Percentiles rank a stretch among this genome's conserved stretches.
Evolutionary conservation across 768 basidiomycete genomes (phyloP).

Genomic region (Pleurotus pulmonarius): DNA sequence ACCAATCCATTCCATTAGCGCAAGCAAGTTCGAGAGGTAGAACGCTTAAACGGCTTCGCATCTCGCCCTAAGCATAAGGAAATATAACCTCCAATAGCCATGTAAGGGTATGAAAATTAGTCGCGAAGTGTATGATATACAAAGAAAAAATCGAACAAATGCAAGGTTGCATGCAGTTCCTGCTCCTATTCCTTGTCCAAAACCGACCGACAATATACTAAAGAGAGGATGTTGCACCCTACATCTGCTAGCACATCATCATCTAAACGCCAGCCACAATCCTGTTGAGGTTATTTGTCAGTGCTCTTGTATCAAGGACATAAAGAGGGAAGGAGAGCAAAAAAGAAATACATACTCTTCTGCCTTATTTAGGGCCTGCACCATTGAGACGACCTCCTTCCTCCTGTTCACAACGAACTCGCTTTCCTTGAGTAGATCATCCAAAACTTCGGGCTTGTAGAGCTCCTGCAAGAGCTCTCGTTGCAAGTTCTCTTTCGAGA

Average conservation of each 20-base stretch:
- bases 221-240: too few relatives aligned
- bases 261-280: slow-evolving; percentile 56
- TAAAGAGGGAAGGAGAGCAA: not conserved
- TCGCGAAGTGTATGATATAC: too few relatives aligned
- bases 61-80: too few relatives aligned
- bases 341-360: slow-evolving; percentile 70
- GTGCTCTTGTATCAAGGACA: not conserved
- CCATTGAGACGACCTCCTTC: slow-evolving; percentile 93
- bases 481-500: slow-evolving; percentile 93
- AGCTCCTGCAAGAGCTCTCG: slow-evolving; percentile 91
- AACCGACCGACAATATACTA: too few relatives aligned
- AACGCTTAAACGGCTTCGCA: too few relatives aligned
- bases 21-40: too few relatives aligned
- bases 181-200: too few relatives aligned
- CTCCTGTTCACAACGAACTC: slow-evolving; percentile 85
- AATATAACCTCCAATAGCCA: too few relatives aligned
- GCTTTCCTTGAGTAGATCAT: slow-evolving; percentile 92
- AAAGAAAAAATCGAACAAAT: too few relatives aligned
- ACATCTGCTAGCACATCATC: not conserved
- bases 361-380: slow-evolving; percentile 92
- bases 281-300: slow-evolving; percentile 27
- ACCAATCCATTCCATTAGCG: too few relatives aligned
- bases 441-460: slow-evolving; percentile 95
- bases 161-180: too few relatives aligned
- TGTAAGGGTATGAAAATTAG: too few relatives aligned